These are phyloP conservation scores for Sutorius australiensis DNA, from an alignment of 768 basidiomycete species.

Conservation along the genomic window DNA sequence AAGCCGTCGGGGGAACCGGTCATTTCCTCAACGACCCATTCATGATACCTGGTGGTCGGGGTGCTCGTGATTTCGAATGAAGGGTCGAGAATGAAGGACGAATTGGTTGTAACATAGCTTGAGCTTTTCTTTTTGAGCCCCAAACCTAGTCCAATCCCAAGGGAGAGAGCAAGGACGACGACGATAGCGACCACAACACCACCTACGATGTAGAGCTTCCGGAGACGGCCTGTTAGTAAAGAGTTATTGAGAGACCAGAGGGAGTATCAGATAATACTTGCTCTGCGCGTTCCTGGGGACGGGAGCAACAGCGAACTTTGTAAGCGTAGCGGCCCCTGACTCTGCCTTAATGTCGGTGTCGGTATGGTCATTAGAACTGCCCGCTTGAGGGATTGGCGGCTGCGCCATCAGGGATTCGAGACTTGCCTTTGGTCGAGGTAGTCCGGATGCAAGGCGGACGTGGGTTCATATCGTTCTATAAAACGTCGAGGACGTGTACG, in stretches of 20 bases:
- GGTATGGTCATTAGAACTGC: slow-evolving; percentile 2
- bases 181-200: slow-evolving; percentile 11
- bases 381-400: background rate
- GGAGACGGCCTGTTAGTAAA: slow-evolving; percentile 13
- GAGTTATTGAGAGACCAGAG: background rate
- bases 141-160: slow-evolving; percentile 30
- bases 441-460: background rate
- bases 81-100: slow-evolving; percentile 29
- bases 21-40: slow-evolving; percentile 41
- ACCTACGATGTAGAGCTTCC: slow-evolving; percentile 16
- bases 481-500: slow-evolving; percentile 2
- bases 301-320: background rate
- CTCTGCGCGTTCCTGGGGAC: background rate
- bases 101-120: slow-evolving; percentile 21
- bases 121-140: slow-evolving; percentile 21
- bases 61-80: slow-evolving; percentile 25
- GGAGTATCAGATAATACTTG: slow-evolving; percentile 1
- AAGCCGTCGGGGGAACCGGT: slow-evolving; percentile 41
- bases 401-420: slow-evolving; percentile 8
- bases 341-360: background rate
- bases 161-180: slow-evolving; percentile 20
- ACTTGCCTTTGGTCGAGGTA: background rate
- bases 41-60: slow-evolving; percentile 40
- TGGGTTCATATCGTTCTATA: background rate
- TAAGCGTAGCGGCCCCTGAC: background rate